These are phyloP conservation scores for Ganoderma multipileum DNA, from an alignment of 1,284 basidiomycete genomes.

Conservation along the genomic window DNA sequence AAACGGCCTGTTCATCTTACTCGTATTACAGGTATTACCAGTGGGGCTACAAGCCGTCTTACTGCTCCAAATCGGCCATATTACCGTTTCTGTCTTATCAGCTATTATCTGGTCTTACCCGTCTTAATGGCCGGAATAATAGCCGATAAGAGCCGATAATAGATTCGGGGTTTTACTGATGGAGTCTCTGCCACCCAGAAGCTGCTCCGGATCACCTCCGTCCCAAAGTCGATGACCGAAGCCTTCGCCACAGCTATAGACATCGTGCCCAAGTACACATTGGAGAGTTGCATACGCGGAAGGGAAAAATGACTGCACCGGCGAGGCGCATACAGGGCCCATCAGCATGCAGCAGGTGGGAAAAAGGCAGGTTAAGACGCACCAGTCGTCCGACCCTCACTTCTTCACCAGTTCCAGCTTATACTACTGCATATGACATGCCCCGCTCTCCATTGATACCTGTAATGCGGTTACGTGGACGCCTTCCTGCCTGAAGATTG, in stretches of 20 bases:
- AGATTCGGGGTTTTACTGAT: too few relatives aligned
- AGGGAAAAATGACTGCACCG: slow-evolving; percentile 65
- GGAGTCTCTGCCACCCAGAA: slow-evolving; percentile 82
- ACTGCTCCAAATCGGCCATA: too few relatives aligned
- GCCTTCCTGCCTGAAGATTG: slow-evolving; percentile 63
- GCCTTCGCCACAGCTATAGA: slow-evolving; percentile 85
- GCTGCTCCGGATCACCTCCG: slow-evolving; percentile 89
- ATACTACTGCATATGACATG: slow-evolving; percentile 94
- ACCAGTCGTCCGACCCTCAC: slow-evolving; percentile 83
- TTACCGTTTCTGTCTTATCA: too few relatives aligned
- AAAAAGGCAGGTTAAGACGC: slow-evolving; percentile 39
- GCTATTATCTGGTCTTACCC: too few relatives aligned
- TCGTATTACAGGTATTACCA: too few relatives aligned
- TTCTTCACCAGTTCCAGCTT: slow-evolving; percentile 79
- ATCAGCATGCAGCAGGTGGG: slow-evolving; percentile 8
- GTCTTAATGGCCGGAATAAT: too few relatives aligned
- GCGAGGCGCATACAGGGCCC: slow-evolving; percentile 8
- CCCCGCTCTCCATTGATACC: slow-evolving; percentile 86
- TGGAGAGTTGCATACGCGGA: too few relatives aligned
- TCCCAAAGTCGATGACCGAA: slow-evolving; percentile 87
- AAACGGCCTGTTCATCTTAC: too few relatives aligned
- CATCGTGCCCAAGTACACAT: too few relatives aligned
- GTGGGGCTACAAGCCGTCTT: too few relatives aligned
- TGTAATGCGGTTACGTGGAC: slow-evolving; percentile 71
- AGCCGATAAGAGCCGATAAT: too few relatives aligned